Conservation (phyloP, 2,329 filamentous ascomycete genomes). For the Akanthomyces muscarius region DNA sequence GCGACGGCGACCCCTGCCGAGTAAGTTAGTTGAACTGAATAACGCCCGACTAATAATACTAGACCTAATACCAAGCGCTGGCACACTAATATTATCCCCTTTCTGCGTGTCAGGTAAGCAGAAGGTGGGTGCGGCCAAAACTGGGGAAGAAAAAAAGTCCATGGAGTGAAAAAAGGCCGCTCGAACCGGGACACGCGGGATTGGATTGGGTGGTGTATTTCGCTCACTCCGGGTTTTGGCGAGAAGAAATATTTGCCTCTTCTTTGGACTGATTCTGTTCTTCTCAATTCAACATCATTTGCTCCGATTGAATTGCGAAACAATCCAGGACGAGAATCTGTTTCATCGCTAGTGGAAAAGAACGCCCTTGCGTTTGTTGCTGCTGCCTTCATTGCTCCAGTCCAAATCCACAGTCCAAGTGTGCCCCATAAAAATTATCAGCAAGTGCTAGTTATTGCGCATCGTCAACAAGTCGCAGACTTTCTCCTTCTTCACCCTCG, state of each 20-base stretch:
- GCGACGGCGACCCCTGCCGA: not conserved
- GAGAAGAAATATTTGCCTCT: not conserved
- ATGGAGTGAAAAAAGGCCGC: not conserved
- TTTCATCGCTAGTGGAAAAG: not conserved
- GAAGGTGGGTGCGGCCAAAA: constrained; percentile 1
- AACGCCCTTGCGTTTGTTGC: too few species aligned
- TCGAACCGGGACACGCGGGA: constrained; percentile 2
- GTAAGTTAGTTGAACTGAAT: not conserved
- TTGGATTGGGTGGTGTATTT: not conserved
- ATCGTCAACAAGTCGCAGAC: constrained; percentile 1
- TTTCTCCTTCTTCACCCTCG: not conserved
- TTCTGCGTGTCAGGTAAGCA: not conserved
- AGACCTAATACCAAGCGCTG: not conserved
- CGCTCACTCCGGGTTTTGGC: not conserved
- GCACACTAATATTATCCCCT: not conserved
- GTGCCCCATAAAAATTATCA: not conserved
- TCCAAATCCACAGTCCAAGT: too few species aligned
- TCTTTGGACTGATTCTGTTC: not conserved
- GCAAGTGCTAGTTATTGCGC: not conserved
- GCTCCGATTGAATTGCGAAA: not conserved
- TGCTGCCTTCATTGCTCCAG: too few species aligned
- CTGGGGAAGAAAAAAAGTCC: not conserved
- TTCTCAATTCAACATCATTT: not conserved
- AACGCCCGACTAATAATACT: not conserved
- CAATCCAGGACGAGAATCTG: not conserved